Percentiles rank a stretch among this genome's conserved stretches.
phyloP scores from a whole-genome alignment of 768 basidiomycete genomes.

The Pleurotus citrinopileatus region DNA sequence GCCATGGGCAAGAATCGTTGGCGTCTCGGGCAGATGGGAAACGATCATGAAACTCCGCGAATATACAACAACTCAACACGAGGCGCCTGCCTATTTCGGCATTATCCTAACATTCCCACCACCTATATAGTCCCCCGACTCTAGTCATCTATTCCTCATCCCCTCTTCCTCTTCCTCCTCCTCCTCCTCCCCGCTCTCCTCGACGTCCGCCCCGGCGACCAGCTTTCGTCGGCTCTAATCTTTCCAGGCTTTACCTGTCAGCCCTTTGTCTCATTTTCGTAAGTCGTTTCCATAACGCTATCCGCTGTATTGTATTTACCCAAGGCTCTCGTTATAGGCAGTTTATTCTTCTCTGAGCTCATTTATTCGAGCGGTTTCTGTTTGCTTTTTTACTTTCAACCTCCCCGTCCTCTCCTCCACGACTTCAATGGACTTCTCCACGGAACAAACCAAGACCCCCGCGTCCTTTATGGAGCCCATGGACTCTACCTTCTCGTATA shows the following conservation, averaged over 20 bases:
- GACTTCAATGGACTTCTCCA: slow-evolving; percentile 44
- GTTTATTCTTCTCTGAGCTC: slow-evolving; percentile 27
- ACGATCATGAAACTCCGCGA: slow-evolving; percentile 10
- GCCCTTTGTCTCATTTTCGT: slow-evolving; percentile 18
- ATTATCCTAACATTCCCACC: slow-evolving; percentile 14
- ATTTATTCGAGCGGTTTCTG: slow-evolving; percentile 18
- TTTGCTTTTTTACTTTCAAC: slow-evolving; percentile 26
- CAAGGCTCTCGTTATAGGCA: slow-evolving; percentile 21
- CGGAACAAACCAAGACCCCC: slow-evolving; percentile 37
- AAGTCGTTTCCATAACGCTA: slow-evolving; percentile 34
- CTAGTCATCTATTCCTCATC: slow-evolving; percentile 22
- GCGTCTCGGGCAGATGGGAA: slow-evolving; percentile 11
- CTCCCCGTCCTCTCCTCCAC: slow-evolving; percentile 28
- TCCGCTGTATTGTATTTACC: slow-evolving; percentile 31
- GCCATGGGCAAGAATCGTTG: slow-evolving; percentile 5
- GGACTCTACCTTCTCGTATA: slow-evolving; percentile 44
- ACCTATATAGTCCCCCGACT: slow-evolving; percentile 10
- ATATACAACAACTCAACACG: slow-evolving; percentile 7
- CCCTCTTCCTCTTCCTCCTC: slow-evolving; percentile 22
- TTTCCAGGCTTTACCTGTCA: slow-evolving; percentile 9
- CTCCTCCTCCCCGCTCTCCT: slow-evolving; percentile 21
- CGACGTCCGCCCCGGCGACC: slow-evolving; percentile 5
- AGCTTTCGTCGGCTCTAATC: slow-evolving; percentile 16
- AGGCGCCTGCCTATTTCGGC: slow-evolving; percentile 5
- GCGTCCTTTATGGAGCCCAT: slow-evolving; percentile 42